A percentile compares a stretch with the other conserved stretches of the same genome.
These are phyloP conservation scores for Ensete glaucum DNA, from an alignment of 176 grass and related monocot species.

Conservation along the genomic window DNA sequence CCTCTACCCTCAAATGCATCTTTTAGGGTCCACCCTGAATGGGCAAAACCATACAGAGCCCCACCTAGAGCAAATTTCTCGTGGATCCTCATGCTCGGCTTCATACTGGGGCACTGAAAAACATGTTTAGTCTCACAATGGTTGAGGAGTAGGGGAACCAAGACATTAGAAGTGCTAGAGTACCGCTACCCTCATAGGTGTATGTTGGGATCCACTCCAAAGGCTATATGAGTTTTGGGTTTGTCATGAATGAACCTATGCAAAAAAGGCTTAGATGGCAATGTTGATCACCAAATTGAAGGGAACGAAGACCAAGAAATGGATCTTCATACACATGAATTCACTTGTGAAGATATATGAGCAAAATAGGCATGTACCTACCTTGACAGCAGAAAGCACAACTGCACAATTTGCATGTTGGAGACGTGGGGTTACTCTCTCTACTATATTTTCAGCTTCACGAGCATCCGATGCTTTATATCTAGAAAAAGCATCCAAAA, in stretches of 20 bases:
- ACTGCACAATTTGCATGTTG: slow-evolving; percentile 99
- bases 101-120: too few relatives aligned
- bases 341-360: background rate
- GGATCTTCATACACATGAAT: background rate
- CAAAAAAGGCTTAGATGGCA: background rate
- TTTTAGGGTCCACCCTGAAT: too few relatives aligned
- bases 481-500: slow-evolving; percentile 84
- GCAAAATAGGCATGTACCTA: slow-evolving; percentile 21
- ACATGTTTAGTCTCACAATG: too few relatives aligned
- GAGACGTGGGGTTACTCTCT: slow-evolving; percentile 87
- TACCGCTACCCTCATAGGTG: too few relatives aligned
- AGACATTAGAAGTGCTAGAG: too few relatives aligned
- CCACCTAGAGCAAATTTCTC: too few relatives aligned
- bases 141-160: too few relatives aligned
- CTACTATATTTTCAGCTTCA: slow-evolving; percentile 89
- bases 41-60: too few relatives aligned
- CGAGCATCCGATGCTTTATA: slow-evolving; percentile 82
- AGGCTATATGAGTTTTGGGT: background rate
- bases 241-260: background rate
- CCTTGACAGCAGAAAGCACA: slow-evolving; percentile 97
- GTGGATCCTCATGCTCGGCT: too few relatives aligned
- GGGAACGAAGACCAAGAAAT: background rate
- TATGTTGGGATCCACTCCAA: too few relatives aligned
- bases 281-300: background rate
- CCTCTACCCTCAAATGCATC: too few relatives aligned